Evolutionary conservation across 169 alveolate species (phyloP), one percentile per base, ranked within the genome.

Genomic region (Babesia bovis): DNA sequence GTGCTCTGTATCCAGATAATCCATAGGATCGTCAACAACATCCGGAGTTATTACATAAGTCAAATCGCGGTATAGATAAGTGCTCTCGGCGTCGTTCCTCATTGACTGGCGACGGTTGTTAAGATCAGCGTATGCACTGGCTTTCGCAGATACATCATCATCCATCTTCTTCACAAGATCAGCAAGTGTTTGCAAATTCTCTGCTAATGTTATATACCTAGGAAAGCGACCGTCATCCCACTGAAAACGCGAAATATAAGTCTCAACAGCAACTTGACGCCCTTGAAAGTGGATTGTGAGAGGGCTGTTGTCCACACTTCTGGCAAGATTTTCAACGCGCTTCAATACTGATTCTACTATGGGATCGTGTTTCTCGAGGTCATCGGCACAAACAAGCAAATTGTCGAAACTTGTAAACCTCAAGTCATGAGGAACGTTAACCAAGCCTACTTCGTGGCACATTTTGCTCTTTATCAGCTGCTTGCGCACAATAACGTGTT

Each of bases 141-240:
- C 83, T 42, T 92, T 89, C 52, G 85, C 85, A 42, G 85, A 92
- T 40, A 93, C 70, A 66, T 90, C 96, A 53, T 81, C 92, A 35
- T 84, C 78, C 38, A 93, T 77, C 50, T 93, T 94, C 30, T 75
- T 76, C 45, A 87, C 86, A 35, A 88, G 78, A 71, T 93, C 91
- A 19, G 91, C 73, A 70, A 93, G 85, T 38, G 91, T 84, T 61
- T 89, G 93, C 51, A 89, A 66, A 42, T 87, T 79, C 40, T 89
- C 95, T 70, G 87, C 84, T 51, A 89, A 60, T 7, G 97, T 84
- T 57, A 91, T 67, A 59, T 89, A 85, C 58, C 92, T 81, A 4
- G 97, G 96, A 75, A 85, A 94, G 59, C 90, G 89, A 21, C 93
- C 93, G 76, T 94, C 96, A 44, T 94, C 96, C 97, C 97, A 94